Evolutionary conservation across 352 stramenopile genomes (phyloP), one percentile per base, ranked within the genome.

Genomic region (Phytophthora gonapodyides): DNA sequence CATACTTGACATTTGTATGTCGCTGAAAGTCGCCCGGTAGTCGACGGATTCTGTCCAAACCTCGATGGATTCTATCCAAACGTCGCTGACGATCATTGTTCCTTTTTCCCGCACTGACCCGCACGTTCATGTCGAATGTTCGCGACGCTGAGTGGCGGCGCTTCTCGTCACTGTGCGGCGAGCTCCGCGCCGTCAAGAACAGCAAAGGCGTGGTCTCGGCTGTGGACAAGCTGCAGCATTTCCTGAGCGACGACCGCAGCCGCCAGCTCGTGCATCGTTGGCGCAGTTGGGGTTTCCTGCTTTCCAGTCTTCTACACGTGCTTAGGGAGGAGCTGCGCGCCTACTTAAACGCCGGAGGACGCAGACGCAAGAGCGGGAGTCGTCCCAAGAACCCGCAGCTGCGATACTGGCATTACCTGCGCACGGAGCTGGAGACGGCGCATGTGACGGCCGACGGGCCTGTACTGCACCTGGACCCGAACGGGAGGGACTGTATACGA

Each of bases 261-360:
- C 82, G 82, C 16, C 66, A 78, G 42, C 67, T 78, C 37, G 71
- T 94, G 41, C 83, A 89, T 61, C 84, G 83, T 48, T 94, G 83
- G 85, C 76, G 76, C 48, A 75, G 65, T 9, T 94, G 85, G 85
- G 81, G 82, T 5, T 73, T 80, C 46, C 42, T 93, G 30, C 63
- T 93, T 31, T 73, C 67, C 7, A 75, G 57, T 36, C 40, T 90
- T 9, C 64, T 93, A 35, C 50, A 75, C 17, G 71, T 76, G 9
- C 56, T 94, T 5, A 75, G 79, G 40, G 50, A 40, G 24, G 82
- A 94, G 15, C 58, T 80, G 53, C 67, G 80, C 33, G 30, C 35
- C 44, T 91, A 78, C 36, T 60, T 91, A 30, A 51, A 55, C 6
- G 48, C 31, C 16, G 15, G n/a, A 3, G 57, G 37, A 11, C 57